phyloP scores from a whole-genome alignment of 31 red algal genomes.

The Porphyra umbilicalis region DNA sequence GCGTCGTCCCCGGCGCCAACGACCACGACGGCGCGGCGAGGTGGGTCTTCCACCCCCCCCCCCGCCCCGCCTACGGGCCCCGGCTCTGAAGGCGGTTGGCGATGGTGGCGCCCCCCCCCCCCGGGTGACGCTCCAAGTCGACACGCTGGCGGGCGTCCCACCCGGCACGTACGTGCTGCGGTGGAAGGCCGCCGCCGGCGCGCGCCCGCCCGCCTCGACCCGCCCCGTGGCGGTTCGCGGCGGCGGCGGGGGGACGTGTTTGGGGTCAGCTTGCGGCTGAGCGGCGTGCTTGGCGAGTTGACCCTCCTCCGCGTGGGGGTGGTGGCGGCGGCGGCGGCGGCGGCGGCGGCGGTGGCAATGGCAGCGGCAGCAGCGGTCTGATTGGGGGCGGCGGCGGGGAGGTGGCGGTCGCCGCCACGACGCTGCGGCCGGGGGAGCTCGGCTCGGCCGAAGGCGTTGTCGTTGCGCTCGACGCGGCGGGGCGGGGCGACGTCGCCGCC shows the following conservation, averaged over 20 bases:
- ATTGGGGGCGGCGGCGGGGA: not conserved
- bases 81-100: too few species aligned
- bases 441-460: not conserved
- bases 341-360: too few species aligned
- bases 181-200: not conserved
- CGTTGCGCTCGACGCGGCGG: not conserved
- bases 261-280: not conserved
- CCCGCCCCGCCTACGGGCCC: too few species aligned
- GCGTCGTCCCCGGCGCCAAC: too few species aligned
- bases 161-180: not conserved
- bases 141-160: not conserved
- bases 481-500: not conserved
- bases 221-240: not conserved
- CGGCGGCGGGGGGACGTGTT: not conserved
- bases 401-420: not conserved
- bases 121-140: not conserved
- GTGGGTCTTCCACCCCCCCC: too few species aligned
- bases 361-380: too few species aligned
- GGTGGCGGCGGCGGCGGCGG: not conserved
- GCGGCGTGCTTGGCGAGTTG: not conserved
- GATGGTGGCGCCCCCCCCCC: too few species aligned
- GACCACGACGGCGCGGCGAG: too few species aligned
- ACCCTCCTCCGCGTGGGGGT: not conserved
- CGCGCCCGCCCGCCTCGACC: not conserved
- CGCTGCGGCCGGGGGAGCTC: not conserved